phyloP scores from a whole-genome alignment of 2,329 filamentous ascomycete species.

The Sporothrix luriei region DNA sequence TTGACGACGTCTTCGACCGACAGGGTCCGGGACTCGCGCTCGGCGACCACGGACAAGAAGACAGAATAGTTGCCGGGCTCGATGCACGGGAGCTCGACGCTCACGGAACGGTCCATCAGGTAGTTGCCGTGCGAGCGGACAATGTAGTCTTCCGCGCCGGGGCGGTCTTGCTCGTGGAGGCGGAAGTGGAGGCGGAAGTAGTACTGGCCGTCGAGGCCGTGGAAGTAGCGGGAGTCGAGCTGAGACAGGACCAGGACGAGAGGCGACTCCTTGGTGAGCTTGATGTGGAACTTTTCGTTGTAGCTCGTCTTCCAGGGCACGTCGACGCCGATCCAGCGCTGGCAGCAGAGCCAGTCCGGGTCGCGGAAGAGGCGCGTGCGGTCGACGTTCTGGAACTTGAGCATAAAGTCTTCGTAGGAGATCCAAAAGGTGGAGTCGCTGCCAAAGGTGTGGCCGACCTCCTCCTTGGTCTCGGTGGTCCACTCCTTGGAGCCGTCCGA shows the following conservation, averaged over 20 bases:
- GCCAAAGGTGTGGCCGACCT: conserved; percentile 72
- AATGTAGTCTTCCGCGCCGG: conserved; percentile 54
- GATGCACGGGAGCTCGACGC: conserved; percentile 70
- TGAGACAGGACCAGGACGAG: conserved; percentile 61
- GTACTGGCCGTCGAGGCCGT: conserved; percentile 61
- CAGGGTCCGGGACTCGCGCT: conserved; percentile 54
- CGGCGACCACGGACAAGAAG: conserved; percentile 72
- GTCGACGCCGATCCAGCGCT: conserved; percentile 47
- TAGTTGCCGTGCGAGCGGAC: conserved; percentile 58
- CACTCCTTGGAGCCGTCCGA: conserved; percentile 80
- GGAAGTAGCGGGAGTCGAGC: conserved; percentile 61
- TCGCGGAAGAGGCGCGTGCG: conserved; percentile 60
- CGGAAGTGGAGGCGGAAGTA: conserved; percentile 57
- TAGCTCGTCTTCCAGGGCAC: conserved; percentile 62
- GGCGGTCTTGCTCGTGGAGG: conserved; percentile 51
- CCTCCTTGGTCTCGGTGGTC: conserved; percentile 76
- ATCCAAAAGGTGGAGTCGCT: conserved; percentile 72
- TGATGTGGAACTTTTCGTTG: conserved; percentile 59
- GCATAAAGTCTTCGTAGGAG: conserved; percentile 60
- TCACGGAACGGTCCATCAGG: conserved; percentile 72
- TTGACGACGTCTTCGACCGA: conserved; percentile 68
- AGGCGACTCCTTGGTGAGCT: conserved; percentile 51
- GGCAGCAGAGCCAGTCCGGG: conserved; percentile 57
- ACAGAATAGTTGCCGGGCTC: conserved; percentile 75
- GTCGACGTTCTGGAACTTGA: conserved; percentile 61